These are phyloP conservation scores for Tulasnella sp. DNA, from an alignment of 768 basidiomycete genomes.

Conservation along the genomic window DNA sequence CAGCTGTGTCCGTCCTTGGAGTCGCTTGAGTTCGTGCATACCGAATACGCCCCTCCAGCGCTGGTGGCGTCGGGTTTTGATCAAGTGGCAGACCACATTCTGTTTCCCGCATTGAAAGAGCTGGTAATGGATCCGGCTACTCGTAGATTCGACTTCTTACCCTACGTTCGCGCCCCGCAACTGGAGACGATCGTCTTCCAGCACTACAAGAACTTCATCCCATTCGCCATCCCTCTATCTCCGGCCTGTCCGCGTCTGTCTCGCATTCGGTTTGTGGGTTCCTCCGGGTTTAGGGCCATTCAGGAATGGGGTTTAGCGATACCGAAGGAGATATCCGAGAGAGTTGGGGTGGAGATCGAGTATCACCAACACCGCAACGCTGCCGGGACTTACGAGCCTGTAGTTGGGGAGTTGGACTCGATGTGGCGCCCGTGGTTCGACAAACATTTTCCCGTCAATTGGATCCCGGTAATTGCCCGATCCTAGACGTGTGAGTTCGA, in stretches of 20 bases:
- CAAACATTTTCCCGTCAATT: not conserved
- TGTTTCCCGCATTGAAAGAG: not conserved
- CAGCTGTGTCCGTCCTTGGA: not conserved
- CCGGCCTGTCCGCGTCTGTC: not conserved
- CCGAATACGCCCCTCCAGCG: not conserved
- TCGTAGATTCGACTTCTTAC: not conserved
- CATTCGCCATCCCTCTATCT: not conserved
- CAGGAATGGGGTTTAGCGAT: not conserved
- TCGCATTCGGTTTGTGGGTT: not conserved
- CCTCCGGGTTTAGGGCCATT: not conserved
- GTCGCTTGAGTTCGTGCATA: not conserved
- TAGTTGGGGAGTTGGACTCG: not conserved
- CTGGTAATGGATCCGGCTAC: too few relatives aligned
- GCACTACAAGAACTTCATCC: not conserved
- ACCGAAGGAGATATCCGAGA: not conserved
- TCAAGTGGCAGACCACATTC: not conserved
- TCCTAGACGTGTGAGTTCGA: not conserved
- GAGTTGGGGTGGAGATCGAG: not conserved
- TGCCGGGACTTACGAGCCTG: not conserved
- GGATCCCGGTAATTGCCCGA: not conserved
- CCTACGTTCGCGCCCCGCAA: not conserved
- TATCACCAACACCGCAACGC: not conserved
- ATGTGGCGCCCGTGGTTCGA: not conserved
- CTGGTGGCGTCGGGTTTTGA: not conserved
- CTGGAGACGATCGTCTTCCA: not conserved